Base-by-base conservation (phyloP, 257 asterid species). In the Oldenlandia corymbosa region DNA sequence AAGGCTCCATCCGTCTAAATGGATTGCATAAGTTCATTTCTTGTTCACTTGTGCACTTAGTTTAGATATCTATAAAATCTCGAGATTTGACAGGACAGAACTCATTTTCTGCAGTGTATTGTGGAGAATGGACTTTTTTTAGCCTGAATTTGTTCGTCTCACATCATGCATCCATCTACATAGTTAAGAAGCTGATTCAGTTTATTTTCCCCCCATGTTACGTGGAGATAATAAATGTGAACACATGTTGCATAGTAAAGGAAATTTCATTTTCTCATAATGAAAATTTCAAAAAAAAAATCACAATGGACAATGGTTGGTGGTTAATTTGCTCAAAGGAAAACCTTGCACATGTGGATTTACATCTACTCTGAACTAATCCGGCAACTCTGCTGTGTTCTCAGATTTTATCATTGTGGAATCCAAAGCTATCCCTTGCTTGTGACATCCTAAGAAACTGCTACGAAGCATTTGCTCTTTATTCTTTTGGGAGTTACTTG, bases 401-500 rank as follows among this genome's bases (percentile, higher is more conserved):
- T 58, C 85, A 93, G 99, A 87, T 93, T 41, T 21, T 93, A 30
- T 93, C 99, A 21, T 66, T 93, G 85, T 90, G 84, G 83, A 81
- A 85, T 41, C 59, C 90, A 5, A 72, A 81, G 37, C 71, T 93
- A 9, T 93, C 99, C 32, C 84, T 93, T 41, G 90, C 84, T 45
- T 93, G 96, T 46, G 97, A 93, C 82, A 87, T 93, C 71, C 73
- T 93, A 68, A 85, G 99, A 70, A 89, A 81, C 76, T 84, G 96
- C 80, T 93, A 93, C 59, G 99, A 93, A 90, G 97, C 99, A 21
- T 81, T 92, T 70, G 96, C 95, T 18, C 84, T 90, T 53, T 93
- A 93, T 79, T 87, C 99, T 50, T 93, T 93, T 58, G 99, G 99
- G 53, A 93, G 95, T 81, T 93, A 89, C 94, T 79, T 93, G 80